These are phyloP conservation scores for Penicillium waksmanii DNA, from an alignment of 495 filamentous ascomycete genomes.

Conservation along the genomic window DNA sequence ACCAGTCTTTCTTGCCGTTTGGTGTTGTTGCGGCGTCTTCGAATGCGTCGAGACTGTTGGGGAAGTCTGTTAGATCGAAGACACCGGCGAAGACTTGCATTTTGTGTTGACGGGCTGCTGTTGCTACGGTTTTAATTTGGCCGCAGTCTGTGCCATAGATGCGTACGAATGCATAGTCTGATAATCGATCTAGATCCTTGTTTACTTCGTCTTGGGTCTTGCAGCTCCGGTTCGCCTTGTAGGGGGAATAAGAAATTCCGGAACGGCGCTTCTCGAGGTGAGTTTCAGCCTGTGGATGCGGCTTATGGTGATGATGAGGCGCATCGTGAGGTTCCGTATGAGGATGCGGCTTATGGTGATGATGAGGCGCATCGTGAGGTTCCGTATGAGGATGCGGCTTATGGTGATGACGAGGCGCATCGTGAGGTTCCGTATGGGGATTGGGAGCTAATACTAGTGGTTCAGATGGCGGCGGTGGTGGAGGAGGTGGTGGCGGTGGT, in stretches of 20 bases:
- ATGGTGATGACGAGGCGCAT: conserved; percentile 8
- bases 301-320: conserved; percentile 8
- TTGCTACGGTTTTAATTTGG: conserved; percentile 62
- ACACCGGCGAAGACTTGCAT: conserved; percentile 76
- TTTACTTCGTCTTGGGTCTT: conserved; percentile 65
- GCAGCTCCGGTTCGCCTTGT: conserved; percentile 67
- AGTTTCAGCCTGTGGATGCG: conserved; percentile 17
- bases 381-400: background rate
- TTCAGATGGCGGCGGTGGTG: background rate
- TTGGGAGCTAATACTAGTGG: conserved; percentile 1
- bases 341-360: conserved; percentile 4
- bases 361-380: conserved; percentile 7
- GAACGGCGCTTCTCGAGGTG: conserved; percentile 26
- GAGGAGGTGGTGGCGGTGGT: background rate
- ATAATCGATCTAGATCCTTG: conserved; percentile 60
- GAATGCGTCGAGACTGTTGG: conserved; percentile 55
- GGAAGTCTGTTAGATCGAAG: conserved; percentile 63
- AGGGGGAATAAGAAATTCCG: conserved; percentile 77
- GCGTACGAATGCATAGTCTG: conserved; percentile 63
- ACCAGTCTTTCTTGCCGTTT: conserved; percentile 55
- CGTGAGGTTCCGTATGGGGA: background rate
- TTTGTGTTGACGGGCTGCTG: conserved; percentile 58
- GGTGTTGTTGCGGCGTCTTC: conserved; percentile 50
- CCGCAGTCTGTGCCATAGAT: conserved; percentile 84
- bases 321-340: background rate